Evolutionary conservation across 2,329 filamentous ascomycete species (phyloP).

Genomic region (Aspergillus persii): DNA sequence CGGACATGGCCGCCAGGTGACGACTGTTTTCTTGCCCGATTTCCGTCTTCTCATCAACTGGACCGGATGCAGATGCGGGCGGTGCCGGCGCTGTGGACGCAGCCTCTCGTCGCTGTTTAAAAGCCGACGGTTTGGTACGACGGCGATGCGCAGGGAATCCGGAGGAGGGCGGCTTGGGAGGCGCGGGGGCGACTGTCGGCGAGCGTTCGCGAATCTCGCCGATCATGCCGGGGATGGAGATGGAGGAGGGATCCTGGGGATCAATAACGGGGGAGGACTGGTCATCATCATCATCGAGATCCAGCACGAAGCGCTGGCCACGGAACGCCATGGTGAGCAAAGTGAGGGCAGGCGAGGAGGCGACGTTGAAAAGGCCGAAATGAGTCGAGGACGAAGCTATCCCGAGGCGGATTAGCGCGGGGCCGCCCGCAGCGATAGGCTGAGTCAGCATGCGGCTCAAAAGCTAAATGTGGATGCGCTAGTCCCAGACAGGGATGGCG

Average conservation of each 20-base stretch:
- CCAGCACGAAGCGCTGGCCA: conserved; percentile 61
- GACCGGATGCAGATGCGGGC: conserved; percentile 3
- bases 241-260: conserved; percentile 16
- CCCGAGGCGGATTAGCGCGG: not conserved
- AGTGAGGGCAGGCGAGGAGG: not conserved
- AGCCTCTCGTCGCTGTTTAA: conserved; percentile 62
- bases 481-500: conserved; percentile 23
- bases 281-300: conserved; percentile 55
- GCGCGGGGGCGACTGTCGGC: conserved; percentile 41
- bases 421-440: not conserved
- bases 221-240: conserved; percentile 49
- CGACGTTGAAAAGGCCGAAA: not conserved
- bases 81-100: conserved; percentile 7
- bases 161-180: conserved; percentile 60
- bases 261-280: conserved; percentile 28
- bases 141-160: conserved; percentile 92
- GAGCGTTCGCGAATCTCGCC: conserved; percentile 78
- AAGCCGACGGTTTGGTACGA: conserved; percentile 69
- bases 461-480: conserved; percentile 31
- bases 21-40: conserved; percentile 83
- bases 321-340: conserved; percentile 47
- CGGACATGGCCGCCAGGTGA: conserved; percentile 73
- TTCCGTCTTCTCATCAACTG: conserved; percentile 58
- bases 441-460: conserved; percentile 37
- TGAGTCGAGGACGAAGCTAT: not conserved